phyloP scores from a whole-genome alignment of 73 alveolate genomes.

The Stentor roeselii region DNA sequence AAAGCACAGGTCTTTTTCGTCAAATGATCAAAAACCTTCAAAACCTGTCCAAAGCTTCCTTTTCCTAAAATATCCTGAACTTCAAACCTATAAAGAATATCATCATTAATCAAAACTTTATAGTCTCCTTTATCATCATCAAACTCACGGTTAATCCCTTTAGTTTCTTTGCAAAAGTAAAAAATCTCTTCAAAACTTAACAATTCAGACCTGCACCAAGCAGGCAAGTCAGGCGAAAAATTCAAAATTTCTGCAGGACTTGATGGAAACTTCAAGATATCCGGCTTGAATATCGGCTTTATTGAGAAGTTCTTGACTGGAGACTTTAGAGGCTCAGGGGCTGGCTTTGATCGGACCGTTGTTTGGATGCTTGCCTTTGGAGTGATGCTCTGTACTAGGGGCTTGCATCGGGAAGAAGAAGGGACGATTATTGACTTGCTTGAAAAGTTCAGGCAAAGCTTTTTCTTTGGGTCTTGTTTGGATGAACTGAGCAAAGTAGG shows the following conservation, averaged over 20 bases:
- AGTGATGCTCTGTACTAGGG: background rate
- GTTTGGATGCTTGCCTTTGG: background rate
- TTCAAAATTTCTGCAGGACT: background rate
- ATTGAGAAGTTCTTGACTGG: background rate
- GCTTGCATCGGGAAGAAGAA: background rate
- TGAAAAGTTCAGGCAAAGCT: background rate
- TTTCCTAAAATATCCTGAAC: slow-evolving; percentile 76
- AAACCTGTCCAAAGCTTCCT: slow-evolving; percentile 96
- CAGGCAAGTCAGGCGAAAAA: background rate
- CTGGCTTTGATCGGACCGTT: background rate
- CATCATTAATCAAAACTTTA: slow-evolving; percentile 66
- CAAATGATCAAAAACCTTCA: slow-evolving; percentile 89
- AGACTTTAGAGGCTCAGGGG: background rate
- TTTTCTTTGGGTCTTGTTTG: background rate
- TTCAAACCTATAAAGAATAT: slow-evolving; percentile 91
- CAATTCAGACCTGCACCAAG: background rate
- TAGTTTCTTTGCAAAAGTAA: background rate
- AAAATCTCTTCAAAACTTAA: no score
- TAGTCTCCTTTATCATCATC: slow-evolving; percentile 89
- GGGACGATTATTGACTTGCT: background rate
- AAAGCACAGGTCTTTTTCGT: slow-evolving; percentile 76
- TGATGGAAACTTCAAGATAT: background rate
- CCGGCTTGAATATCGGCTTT: background rate
- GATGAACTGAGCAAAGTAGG: background rate
- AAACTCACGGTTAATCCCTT: background rate